phyloP scores from a whole-genome alignment of 192 early-diverging fungal genomes.

The Mortierella claussenii region DNA sequence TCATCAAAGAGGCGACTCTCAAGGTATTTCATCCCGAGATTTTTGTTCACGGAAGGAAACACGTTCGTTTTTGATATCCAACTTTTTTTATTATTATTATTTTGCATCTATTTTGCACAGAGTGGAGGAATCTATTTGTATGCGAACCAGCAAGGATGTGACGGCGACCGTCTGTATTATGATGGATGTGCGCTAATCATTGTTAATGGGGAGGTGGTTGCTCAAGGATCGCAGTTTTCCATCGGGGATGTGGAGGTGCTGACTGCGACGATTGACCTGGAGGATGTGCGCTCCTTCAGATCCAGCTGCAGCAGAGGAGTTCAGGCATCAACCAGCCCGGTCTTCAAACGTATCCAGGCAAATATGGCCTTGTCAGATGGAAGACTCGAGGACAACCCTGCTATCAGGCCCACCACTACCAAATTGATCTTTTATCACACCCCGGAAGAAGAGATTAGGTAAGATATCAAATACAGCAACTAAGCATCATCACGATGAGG shows the following conservation, averaged over 20 bases:
- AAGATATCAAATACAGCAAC: not conserved
- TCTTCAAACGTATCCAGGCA: constrained; percentile 77
- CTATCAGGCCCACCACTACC: constrained; percentile 61
- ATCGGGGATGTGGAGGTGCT: constrained; percentile 95
- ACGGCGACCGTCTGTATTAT: constrained; percentile 98
- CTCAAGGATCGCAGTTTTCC: constrained; percentile 93
- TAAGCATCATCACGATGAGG: too few species aligned
- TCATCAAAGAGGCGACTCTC: constrained; percentile 89
- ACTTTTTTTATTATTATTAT: not conserved
- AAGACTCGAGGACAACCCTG: constrained; percentile 50
- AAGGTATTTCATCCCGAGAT: too few species aligned
- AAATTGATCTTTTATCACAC: constrained; percentile 67
- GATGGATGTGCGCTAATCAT: constrained; percentile 93
- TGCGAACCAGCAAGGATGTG: constrained; percentile 96
- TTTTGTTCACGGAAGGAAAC: too few species aligned
- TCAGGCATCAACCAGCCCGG: constrained; percentile 74
- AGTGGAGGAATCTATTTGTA: constrained; percentile 96
- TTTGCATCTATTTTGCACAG: constrained; percentile 30
- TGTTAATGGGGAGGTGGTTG: constrained; percentile 89
- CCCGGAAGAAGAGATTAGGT: constrained; percentile 91
- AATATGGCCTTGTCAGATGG: constrained; percentile 63
- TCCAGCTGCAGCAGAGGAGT: constrained; percentile 77
- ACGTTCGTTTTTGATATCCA: too few species aligned
- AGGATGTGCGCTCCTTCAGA: constrained; percentile 87
- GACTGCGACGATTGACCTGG: constrained; percentile 91